A percentile compares a stretch with the other conserved stretches of the same genome.
Conservation (phyloP, 495 filamentous ascomycete species). For the Neurospora pannonica region DNA sequence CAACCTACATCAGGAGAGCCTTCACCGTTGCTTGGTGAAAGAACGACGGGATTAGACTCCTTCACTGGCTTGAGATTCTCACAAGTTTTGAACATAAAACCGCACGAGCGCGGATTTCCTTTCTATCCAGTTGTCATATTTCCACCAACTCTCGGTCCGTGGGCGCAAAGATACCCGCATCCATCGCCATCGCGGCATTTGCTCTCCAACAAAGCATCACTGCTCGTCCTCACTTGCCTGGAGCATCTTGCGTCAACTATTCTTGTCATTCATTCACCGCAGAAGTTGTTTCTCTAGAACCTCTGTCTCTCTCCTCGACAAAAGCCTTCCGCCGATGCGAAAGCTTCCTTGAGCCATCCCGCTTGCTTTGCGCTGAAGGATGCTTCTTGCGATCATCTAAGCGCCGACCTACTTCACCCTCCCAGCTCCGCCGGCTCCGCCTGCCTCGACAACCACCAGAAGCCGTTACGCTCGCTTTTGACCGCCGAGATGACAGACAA, state of each 20-base stretch:
- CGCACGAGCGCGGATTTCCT: neutral
- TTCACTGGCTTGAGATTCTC: neutral
- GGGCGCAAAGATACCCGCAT: neutral
- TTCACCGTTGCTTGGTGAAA: neutral
- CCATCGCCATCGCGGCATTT: neutral
- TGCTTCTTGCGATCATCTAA: neutral
- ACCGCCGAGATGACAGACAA: constrained; percentile 15
- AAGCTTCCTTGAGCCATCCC: neutral
- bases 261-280: neutral
- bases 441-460: neutral
- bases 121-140: neutral
- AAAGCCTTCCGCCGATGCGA: neutral
- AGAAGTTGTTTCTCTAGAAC: neutral
- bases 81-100: neutral
- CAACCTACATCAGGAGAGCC: neutral
- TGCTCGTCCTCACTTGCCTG: neutral
- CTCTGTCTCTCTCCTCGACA: neutral
- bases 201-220: neutral
- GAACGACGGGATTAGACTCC: neutral
- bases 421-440: neutral
- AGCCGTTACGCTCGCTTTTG: neutral
- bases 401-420: neutral
- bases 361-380: neutral
- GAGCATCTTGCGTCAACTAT: neutral
- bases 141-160: neutral